phyloP scores from a whole-genome alignment of 176 grass and related monocot species.

The Aegilops tauschii region DNA sequence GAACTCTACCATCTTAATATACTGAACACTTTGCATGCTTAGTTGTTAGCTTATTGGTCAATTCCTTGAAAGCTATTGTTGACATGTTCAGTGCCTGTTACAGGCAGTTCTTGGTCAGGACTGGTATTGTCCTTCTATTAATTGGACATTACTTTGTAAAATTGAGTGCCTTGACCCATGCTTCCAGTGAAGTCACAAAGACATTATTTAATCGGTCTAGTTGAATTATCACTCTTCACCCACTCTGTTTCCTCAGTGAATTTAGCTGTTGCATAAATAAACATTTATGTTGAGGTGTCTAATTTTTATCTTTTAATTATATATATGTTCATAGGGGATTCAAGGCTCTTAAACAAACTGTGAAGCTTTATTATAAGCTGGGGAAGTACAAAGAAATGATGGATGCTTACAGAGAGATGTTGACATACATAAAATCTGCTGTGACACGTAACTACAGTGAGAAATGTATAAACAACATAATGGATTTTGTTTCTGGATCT shows the following conservation, averaged over 20 bases:
- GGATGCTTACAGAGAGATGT: constrained; percentile 95
- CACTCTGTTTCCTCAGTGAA: neutral
- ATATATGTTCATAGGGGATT: constrained; percentile 69
- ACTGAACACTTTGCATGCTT: neutral
- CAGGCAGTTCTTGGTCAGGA: neutral
- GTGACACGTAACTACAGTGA: constrained; percentile 99
- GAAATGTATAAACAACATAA: constrained; percentile 99
- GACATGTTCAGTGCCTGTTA: neutral
- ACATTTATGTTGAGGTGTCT: neutral
- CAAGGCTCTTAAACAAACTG: constrained; percentile 96
- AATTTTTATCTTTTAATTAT: neutral
- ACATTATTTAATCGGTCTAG: neutral
- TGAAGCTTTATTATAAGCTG: constrained; percentile 94
- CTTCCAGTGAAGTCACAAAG: neutral
- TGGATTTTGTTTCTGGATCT: constrained; percentile 99
- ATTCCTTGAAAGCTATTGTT: neutral
- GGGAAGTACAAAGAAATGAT: constrained; percentile 97
- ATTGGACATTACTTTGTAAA: neutral
- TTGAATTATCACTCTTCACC: neutral
- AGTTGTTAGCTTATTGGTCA: neutral
- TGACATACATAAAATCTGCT: constrained; percentile 95
- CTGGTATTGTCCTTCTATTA: neutral
- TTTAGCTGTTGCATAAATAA: constrained; percentile 8
- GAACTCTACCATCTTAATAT: neutral
- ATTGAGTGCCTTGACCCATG: neutral